Conservation (phyloP, 352 stramenopile genomes). For the Phytopythium oedochilum region DNA sequence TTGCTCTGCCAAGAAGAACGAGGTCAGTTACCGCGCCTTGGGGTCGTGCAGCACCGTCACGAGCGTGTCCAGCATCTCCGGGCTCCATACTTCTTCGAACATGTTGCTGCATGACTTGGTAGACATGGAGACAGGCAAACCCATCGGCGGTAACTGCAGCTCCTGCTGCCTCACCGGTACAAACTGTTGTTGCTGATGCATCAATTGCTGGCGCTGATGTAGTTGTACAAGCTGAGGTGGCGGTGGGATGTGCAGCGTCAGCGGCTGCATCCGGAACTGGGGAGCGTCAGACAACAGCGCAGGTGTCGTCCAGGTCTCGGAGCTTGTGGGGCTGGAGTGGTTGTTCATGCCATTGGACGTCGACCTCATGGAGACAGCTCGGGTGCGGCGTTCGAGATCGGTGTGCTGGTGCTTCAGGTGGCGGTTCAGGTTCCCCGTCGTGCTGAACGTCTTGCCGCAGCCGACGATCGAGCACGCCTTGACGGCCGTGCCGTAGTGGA, state of each 20-base stretch:
- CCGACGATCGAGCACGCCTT: conserved; percentile 24
- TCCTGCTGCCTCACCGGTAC: conserved; percentile 8
- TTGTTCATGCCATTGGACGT: conserved; percentile 10
- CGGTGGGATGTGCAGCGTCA: conserved; percentile 1
- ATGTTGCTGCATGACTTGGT: conserved; percentile 22
- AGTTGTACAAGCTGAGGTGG: conserved; percentile 13
- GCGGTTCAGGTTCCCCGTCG: conserved; percentile 40
- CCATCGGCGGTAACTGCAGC: conserved; percentile 8
- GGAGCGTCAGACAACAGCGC: conserved; percentile 3
- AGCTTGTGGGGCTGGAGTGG: conserved; percentile 22
- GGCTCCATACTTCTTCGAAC: conserved; percentile 37
- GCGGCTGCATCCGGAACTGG: conserved; percentile 11
- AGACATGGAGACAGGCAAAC: conserved; percentile 14
- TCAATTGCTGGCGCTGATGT: conserved; percentile 10
- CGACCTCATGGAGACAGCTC: not conserved
- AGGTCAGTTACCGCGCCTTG: conserved; percentile 16
- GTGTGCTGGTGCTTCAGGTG: conserved; percentile 22
- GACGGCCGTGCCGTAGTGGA: conserved; percentile 21
- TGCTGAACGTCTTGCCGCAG: conserved; percentile 51
- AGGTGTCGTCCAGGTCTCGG: conserved; percentile 17
- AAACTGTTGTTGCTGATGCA: conserved; percentile 9
- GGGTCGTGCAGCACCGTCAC: conserved; percentile 31
- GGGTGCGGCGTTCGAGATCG: conserved; percentile 1
- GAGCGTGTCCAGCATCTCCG: conserved; percentile 37
- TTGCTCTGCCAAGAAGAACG: conserved; percentile 1